Evolutionary conservation across 78 protist genomes (phyloP), one percentile per base, ranked within the genome.

Genomic region (Thecamonas trahens): DNA sequence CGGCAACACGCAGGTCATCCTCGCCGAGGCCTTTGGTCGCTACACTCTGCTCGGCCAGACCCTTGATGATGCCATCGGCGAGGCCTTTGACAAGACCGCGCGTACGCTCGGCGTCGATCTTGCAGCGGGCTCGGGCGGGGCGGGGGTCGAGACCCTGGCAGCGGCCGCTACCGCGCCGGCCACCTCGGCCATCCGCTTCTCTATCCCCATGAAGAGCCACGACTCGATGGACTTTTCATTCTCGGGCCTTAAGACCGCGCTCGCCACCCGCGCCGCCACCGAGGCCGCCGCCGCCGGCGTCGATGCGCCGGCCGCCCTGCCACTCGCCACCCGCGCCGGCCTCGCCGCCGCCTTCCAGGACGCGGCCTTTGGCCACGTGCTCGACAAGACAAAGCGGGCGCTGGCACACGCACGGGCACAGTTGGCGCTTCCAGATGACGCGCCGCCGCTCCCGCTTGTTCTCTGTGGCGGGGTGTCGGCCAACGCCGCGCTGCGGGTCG

Each of bases 31-130:
- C 40, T 70, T 85, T 4, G 79, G 73, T 2, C 8, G 37, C 0
- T 85, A 85, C 47, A 26, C 38, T 28, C 54, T 74, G 24, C 37
- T 85, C 8, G 94, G 89, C 1, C 50, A 67, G 26, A 89, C 94
- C 17, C 45, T 78, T 54, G 94, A 89, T 49, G 94, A 89, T 68
- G 83, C 91, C 13, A 60, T 87, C 6, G 94, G 94, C 22, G 94
- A 89, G 58, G 80, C 87, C 38, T 77, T 82, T 20, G 94, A 89
- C 42, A 89, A 89, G 66, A 11, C 13, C 20, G 76, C 76, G 11
- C 3, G 62, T 1, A 2, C 17, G 38, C 39, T 70, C 26, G 24
- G 39, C 24, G 34, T 70, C 20, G 37, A 53, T 32, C 55, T 18
- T 22, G 29, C 29, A 11, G 29, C 7, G 24, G 24, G 29, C 14